Evolutionary conservation across 2,329 filamentous ascomycete species (phyloP).

Genomic region (Beauveria brongniartii): DNA sequence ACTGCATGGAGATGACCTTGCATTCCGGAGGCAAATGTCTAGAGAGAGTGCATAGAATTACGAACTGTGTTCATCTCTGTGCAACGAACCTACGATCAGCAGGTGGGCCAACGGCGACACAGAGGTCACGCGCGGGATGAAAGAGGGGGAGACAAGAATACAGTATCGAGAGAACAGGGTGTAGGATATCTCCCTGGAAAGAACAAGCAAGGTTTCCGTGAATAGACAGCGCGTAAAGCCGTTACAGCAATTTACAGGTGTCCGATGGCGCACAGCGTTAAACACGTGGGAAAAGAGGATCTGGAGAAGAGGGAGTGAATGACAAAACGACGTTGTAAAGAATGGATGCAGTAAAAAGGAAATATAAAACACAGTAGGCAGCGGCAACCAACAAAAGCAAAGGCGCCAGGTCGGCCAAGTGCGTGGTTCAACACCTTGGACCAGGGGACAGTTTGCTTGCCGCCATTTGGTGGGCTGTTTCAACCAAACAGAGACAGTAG

Average conservation of each 20-base stretch:
- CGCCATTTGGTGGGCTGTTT: neutral
- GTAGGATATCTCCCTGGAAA: neutral
- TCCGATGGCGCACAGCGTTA: neutral
- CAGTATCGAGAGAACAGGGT: neutral
- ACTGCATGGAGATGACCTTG: neutral
- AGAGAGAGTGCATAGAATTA: neutral
- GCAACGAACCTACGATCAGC: neutral
- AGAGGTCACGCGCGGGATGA: neutral
- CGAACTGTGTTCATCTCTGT: neutral
- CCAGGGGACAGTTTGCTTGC: neutral
- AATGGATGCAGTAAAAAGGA: conserved; percentile 1
- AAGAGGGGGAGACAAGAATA: neutral
- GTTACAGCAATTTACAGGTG: neutral
- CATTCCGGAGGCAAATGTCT: neutral
- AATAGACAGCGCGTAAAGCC: neutral
- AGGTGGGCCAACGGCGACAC: neutral
- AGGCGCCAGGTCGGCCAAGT: neutral
- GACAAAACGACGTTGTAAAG: neutral
- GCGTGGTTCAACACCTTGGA: neutral
- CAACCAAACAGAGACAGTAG: neutral
- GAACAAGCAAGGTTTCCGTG: neutral
- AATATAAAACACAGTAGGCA: neutral
- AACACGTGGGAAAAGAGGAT: conserved; percentile 7
- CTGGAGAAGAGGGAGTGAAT: neutral
- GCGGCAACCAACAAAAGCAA: neutral